Evolutionary conservation across 768 basidiomycete genomes (phyloP), one percentile per base, ranked within the genome.

Genomic region (Panus rudis): DNA sequence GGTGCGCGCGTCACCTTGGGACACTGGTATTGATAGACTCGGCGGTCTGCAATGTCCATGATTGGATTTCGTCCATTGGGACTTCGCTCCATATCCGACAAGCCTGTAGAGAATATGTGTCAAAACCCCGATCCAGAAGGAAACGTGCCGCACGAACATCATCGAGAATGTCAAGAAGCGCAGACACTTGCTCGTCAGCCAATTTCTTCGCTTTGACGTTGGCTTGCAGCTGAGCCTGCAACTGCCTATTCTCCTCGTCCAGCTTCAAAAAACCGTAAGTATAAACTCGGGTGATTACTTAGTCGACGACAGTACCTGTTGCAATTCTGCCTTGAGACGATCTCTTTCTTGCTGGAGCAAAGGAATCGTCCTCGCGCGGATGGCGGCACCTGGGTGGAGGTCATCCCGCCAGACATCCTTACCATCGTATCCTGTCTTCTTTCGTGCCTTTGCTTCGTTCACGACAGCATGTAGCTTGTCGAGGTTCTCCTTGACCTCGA

Each of bases 391-490:
- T 2, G 88, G 82, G 34, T 76, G 72, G 23, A 89, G 60, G 43
- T 78, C 68, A 38, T 78, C 75, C 46, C 63, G 74, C 85, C 86
- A 90, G 1, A 72, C 53, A 55, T 87, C 82, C 12, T 69, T 72
- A 0, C 67, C 67, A 11, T 60, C 50, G n/a, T 46, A 55, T 3
- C 60, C 70, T 6, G 70, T 69, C 35, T 68, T 66, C 26, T 69
- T 70, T 41, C 79, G 76, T 19, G 72, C 54, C 57, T 79, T 49
- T 0, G 84, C 86, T 24, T 85, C 84, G 10, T 69, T 76, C 1
- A 89, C 77, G 12, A 85, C 73, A 10, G 69, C 68, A 47, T 89
- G 84, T 11, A 90, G 68, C 3, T 69, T 69, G 57, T 90, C 85
- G 24, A 89, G 73, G 50, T 76, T 81, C 34, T 81, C 78, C 50